Evolutionary conservation across 169 alveolate species (phyloP).

Genomic region (Plasmodium gonderi): DNA sequence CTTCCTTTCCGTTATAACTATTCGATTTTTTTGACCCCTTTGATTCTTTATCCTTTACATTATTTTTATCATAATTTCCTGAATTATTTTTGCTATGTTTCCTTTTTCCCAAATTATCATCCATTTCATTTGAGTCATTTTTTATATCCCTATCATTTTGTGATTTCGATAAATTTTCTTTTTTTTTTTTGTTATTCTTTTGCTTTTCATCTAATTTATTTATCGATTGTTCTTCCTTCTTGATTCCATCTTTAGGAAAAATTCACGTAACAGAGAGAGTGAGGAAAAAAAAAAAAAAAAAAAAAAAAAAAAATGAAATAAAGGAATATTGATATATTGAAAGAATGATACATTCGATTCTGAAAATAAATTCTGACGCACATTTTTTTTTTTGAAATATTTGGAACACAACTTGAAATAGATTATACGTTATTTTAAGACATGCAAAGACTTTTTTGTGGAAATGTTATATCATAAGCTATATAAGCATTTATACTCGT

Average conservation of each 20-base stretch:
- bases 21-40: not conserved
- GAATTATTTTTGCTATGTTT: not conserved
- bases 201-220: not conserved
- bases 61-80: not conserved
- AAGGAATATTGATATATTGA: too few relatives aligned
- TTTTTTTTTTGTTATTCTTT: not conserved
- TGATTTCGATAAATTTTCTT: not conserved
- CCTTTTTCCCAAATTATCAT: not conserved
- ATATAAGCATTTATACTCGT: not conserved
- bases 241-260: not conserved
- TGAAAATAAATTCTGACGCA: too few relatives aligned
- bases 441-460: too few relatives aligned
- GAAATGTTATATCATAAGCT: not conserved
- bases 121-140: conserved; percentile 3
- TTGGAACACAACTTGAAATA: too few relatives aligned
- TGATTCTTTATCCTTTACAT: not conserved
- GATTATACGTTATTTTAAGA: too few relatives aligned
- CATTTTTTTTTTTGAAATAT: too few relatives aligned
- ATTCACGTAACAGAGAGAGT: not conserved
- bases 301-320: not conserved
- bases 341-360: too few relatives aligned
- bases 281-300: not conserved
- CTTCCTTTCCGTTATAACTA: conserved; percentile 7
- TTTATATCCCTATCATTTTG: not conserved
- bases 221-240: not conserved